Conservation (phyloP, 163 green algal genomes). For the Scenedesmus sp. region DNA sequence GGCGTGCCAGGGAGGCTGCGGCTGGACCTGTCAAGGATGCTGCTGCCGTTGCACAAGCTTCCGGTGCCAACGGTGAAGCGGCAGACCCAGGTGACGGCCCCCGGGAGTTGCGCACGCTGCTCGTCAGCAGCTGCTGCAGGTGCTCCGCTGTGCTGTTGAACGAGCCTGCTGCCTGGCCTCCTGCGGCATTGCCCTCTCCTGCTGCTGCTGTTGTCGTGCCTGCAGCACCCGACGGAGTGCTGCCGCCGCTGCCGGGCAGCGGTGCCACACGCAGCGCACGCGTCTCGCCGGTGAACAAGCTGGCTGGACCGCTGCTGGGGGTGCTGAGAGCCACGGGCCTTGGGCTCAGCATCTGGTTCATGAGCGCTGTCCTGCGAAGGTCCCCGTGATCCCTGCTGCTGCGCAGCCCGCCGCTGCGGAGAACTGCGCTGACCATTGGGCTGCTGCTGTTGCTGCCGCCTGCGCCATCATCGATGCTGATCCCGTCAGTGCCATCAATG, state of each 20-base stretch:
- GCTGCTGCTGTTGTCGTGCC: background rate
- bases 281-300: slow-evolving; percentile 37
- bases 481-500: slow-evolving; percentile 43
- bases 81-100: background rate
- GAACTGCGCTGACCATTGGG: background rate
- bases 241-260: background rate
- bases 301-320: background rate
- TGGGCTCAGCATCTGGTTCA: slow-evolving; percentile 44
- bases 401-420: slow-evolving; percentile 6
- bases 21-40: background rate
- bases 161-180: background rate
- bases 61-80: background rate
- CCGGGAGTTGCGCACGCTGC: background rate
- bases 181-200: background rate
- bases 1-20: slow-evolving; percentile 12
- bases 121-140: slow-evolving; percentile 4
- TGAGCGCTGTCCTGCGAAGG: slow-evolving; percentile 25
- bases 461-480: background rate
- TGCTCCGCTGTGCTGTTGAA: background rate
- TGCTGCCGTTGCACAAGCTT: background rate
- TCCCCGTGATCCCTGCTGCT: slow-evolving; percentile 19
- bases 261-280: background rate
- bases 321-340: background rate
- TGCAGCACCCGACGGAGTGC: background rate
- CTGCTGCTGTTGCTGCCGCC: slow-evolving; percentile 23